Percentiles rank a stretch among this genome's conserved stretches.
Evolutionary conservation across 768 basidiomycete genomes (phyloP).

Genomic region (Naganishia antarctica): DNA sequence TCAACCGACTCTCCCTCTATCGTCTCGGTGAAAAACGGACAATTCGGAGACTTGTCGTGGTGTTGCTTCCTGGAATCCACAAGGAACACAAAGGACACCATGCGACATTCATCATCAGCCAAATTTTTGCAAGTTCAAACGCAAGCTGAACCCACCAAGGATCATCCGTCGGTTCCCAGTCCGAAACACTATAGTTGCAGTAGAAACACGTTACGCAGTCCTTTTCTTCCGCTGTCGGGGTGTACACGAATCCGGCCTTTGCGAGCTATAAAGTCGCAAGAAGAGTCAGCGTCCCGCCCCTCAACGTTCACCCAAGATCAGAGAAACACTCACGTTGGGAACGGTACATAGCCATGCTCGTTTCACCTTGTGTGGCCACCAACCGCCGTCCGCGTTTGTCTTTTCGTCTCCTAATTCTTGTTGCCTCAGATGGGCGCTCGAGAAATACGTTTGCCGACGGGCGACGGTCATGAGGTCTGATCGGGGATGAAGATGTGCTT

Average conservation of each 20-base stretch:
- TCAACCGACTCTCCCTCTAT: background rate
- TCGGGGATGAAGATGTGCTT: constrained; percentile 29
- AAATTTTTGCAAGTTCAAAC: background rate
- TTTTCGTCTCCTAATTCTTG: constrained; percentile 31
- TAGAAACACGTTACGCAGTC: constrained; percentile 83
- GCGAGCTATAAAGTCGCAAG: constrained; percentile 63
- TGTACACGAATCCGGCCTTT: constrained; percentile 78
- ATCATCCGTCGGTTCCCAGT: constrained; percentile 83
- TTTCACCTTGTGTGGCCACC: constrained; percentile 47
- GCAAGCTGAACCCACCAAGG: constrained; percentile 61
- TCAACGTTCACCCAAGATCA: no score
- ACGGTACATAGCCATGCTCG: constrained; percentile 44
- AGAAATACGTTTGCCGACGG: constrained; percentile 38
- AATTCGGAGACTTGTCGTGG: constrained; percentile 60
- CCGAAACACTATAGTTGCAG: constrained; percentile 70
- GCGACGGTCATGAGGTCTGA: constrained; percentile 32
- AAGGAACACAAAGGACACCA: constrained; percentile 5
- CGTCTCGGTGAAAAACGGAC: constrained; percentile 53
- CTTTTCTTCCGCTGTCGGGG: constrained; percentile 62
- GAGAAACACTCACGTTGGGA: constrained; percentile 35
- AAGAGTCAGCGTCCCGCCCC: no score
- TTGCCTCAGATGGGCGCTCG: constrained; percentile 11
- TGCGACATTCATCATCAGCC: no score
- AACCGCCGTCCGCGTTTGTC: constrained; percentile 38
- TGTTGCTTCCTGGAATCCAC: constrained; percentile 58